phyloP scores from a whole-genome alignment of 1,284 basidiomycete genomes.

The Rhizoctonia solani region DNA sequence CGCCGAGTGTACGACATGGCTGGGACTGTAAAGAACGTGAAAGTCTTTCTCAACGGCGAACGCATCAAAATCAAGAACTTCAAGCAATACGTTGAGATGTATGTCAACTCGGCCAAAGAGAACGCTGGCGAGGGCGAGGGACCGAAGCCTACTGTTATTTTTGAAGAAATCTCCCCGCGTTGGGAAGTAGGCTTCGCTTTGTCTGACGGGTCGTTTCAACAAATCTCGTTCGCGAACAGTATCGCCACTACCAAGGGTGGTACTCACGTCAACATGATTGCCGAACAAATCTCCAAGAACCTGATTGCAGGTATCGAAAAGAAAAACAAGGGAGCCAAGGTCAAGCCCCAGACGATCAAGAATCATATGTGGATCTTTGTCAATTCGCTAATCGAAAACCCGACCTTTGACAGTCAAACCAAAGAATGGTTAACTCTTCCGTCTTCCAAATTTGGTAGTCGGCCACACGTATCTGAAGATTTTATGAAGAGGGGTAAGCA shows the following conservation, averaged over 20 bases:
- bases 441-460: slow-evolving; percentile 86
- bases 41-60: slow-evolving; percentile 93
- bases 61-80: slow-evolving; percentile 93
- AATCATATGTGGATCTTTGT: slow-evolving; percentile 99
- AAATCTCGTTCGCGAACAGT: slow-evolving; percentile 97
- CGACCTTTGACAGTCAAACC: slow-evolving; percentile 98
- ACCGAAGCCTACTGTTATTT: slow-evolving; percentile 78
- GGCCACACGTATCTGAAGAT: slow-evolving; percentile 82
- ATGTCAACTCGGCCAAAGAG: slow-evolving; percentile 73
- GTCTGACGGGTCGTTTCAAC: slow-evolving; percentile 88
- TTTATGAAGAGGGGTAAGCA: slow-evolving; percentile 91
- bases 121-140: slow-evolving; percentile 72
- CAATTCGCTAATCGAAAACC: slow-evolving; percentile 94
- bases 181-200: slow-evolving; percentile 98
- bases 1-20: slow-evolving; percentile 98
- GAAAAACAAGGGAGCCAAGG: slow-evolving; percentile 94
- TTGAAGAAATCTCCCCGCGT: slow-evolving; percentile 77
- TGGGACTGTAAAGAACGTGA: slow-evolving; percentile 91
- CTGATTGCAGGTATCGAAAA: slow-evolving; percentile 82
- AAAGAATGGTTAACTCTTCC: slow-evolving; percentile 95
- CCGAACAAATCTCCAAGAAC: slow-evolving; percentile 88
- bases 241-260: slow-evolving; percentile 98
- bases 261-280: slow-evolving; percentile 86
- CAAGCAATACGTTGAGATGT: slow-evolving; percentile 98
- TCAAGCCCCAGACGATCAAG: slow-evolving; percentile 93